Base-by-base conservation (phyloP, 2,329 filamentous ascomycete genomes). In the Colletotrichum theobromicola region DNA sequence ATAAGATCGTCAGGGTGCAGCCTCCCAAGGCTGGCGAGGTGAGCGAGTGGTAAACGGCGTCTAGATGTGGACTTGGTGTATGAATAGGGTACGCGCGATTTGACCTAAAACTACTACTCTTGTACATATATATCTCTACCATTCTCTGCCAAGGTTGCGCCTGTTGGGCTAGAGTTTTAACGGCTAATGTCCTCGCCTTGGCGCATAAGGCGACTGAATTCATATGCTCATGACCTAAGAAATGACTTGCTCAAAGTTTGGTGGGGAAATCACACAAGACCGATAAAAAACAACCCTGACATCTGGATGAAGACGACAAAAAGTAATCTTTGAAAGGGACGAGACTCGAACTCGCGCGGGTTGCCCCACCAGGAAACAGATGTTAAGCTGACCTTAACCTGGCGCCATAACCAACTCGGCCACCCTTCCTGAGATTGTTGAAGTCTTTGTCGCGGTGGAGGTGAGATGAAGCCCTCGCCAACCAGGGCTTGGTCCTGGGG, bases 1-100 rank as follows among this genome's bases (percentile, higher is more conserved):
- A 94, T 85, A 94, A 94, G 85, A 88, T 94, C 26, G 84, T 94
- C 15, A 88, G 92, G 71, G 87, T 93, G 79, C 86, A 93, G 83
- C 87, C 85, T 78, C 88, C 89, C 24, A 86, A 86, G 79, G 79
- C 85, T 0, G 88, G 87, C 18, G 87, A 88, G 83, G 78, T 88
- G 18, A 72, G 82, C 5, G 83, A 85, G 79, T 88, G 87, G 87
- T 88, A 76, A 82, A 4, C 35, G 42, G 32, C 16, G 42, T 35
- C 37, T 37, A 35, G 34, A 35, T 15, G 16, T n/a, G 10, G 24
- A 7, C 21, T 9, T 35, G 62, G 42, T 74, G 68, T 74, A 72
- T 37, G 72, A 72, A 63, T 63, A 60, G 6, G 35, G 55, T 12
- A 24, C 24, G 16, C 34, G 24, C n/a, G 3, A 8, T 60, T 58